Conservation (phyloP, 176 grass and related monocot species). For the Bromus sterilis region DNA sequence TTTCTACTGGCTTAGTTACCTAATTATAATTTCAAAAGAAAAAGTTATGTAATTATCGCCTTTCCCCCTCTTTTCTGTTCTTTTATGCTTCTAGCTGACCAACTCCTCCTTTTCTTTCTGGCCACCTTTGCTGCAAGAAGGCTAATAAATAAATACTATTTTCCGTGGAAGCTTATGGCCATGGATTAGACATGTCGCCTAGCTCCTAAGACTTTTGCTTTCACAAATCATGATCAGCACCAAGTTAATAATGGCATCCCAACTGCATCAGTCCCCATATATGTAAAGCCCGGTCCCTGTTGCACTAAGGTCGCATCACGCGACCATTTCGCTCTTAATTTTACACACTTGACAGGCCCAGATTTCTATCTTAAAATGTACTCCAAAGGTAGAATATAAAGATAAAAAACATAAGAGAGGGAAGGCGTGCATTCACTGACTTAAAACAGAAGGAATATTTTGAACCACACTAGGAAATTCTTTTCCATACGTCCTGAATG, state of each 20-base stretch:
- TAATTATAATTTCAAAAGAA: neutral
- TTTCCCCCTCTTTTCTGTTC: neutral
- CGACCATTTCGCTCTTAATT: neutral
- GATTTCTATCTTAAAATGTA: no score
- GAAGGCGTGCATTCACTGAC: no score
- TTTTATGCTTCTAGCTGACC: neutral
- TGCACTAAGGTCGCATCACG: constrained; percentile 28
- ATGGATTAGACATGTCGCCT: constrained; percentile 25
- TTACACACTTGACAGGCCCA: no score
- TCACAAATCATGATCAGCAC: constrained; percentile 3
- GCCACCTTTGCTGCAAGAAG: neutral
- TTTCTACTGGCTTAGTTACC: neutral
- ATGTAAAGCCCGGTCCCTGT: neutral
- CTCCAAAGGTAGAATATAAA: no score
- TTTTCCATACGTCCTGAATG: no score
- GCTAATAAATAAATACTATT: neutral
- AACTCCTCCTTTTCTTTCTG: neutral
- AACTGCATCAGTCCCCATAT: constrained; percentile 10
- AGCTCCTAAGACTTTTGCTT: neutral
- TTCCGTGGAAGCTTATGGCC: constrained; percentile 12
- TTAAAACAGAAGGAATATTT: no score
- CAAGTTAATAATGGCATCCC: neutral
- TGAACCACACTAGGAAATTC: no score
- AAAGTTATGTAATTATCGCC: neutral
- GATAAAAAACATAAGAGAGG: no score